phyloP scores from a whole-genome alignment of 2,329 filamentous ascomycete species.

The Metarhizium sp. region DNA sequence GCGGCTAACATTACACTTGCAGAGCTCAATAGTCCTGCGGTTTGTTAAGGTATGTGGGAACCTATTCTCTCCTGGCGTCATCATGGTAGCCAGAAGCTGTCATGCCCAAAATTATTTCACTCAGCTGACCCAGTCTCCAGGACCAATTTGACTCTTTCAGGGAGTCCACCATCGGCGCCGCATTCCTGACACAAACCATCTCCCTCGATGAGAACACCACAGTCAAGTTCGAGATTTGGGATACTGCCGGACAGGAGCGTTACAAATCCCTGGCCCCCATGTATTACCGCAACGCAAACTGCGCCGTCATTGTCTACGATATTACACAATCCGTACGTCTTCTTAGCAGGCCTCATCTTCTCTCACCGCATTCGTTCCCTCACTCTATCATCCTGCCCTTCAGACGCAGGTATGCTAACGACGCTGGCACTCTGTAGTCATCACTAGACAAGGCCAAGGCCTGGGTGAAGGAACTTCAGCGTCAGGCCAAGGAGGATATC shows the following conservation, averaged over 20 bases:
- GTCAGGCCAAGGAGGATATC: slow-evolving; percentile 99
- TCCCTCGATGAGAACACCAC: slow-evolving; percentile 96
- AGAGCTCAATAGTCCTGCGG: slow-evolving; percentile 96
- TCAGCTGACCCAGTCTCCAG: slow-evolving; percentile 33
- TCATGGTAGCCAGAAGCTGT: neutral
- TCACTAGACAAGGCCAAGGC: slow-evolving; percentile 98
- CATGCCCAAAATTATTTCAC: slow-evolving; percentile 3
- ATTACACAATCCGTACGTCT: slow-evolving; percentile 89
- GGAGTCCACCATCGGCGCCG: slow-evolving; percentile 96
- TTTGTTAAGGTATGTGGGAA: slow-evolving; percentile 82
- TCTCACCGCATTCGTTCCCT: neutral
- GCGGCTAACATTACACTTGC: slow-evolving; percentile 12
- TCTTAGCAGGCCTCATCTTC: neutral
- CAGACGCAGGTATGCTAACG: neutral
- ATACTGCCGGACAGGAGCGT: slow-evolving; percentile 94
- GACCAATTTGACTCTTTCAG: slow-evolving; percentile 98
- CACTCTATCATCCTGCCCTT: neutral
- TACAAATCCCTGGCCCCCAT: slow-evolving; percentile 99
- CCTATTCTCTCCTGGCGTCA: neutral
- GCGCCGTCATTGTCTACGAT: slow-evolving; percentile 97
- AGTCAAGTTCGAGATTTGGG: slow-evolving; percentile 99
- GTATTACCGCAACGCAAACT: slow-evolving; percentile 99
- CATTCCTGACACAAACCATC: slow-evolving; percentile 98
- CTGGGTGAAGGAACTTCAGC: slow-evolving; percentile 97
- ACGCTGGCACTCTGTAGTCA: slow-evolving; percentile 44